Conservation (phyloP, 73 alveolate genomes). For the Tetrahymena borealis region DNA sequence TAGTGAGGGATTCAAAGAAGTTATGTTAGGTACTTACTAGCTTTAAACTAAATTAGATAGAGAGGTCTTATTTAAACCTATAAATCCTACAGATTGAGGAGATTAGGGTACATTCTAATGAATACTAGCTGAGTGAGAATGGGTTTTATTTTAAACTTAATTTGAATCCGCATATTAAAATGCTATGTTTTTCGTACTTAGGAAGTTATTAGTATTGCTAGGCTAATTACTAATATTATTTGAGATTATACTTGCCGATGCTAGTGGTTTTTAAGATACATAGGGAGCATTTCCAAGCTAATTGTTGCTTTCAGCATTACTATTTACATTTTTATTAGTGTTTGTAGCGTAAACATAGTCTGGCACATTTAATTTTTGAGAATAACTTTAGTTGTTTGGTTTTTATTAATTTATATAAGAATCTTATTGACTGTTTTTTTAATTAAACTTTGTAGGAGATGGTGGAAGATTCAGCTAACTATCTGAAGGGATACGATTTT, state of each 20-base stretch:
- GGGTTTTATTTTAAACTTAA: background rate
- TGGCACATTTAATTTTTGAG: too few species aligned
- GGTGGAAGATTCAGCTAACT: background rate
- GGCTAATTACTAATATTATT: background rate
- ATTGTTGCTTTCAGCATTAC: too few species aligned
- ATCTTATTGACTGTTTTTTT: background rate
- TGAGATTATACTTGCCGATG: background rate
- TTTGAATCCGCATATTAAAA: background rate
- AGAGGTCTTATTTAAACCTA: background rate
- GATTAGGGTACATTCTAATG: background rate
- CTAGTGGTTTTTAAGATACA: background rate
- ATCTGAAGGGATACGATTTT: background rate
- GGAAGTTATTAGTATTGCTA: background rate
- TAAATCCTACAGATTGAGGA: background rate
- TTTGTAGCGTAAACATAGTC: too few species aligned
- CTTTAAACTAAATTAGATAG: background rate
- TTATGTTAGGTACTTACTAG: background rate
- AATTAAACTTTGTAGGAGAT: background rate
- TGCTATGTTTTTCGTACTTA: background rate
- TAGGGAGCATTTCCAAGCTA: too few species aligned
- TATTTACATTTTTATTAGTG: too few species aligned
- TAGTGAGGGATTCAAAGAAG: background rate
- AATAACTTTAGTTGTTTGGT: too few species aligned
- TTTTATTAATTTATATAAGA: background rate
- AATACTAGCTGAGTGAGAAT: background rate